phyloP scores from a whole-genome alignment of 2,329 filamentous ascomycete species.

The Epichloe amarillans region DNA sequence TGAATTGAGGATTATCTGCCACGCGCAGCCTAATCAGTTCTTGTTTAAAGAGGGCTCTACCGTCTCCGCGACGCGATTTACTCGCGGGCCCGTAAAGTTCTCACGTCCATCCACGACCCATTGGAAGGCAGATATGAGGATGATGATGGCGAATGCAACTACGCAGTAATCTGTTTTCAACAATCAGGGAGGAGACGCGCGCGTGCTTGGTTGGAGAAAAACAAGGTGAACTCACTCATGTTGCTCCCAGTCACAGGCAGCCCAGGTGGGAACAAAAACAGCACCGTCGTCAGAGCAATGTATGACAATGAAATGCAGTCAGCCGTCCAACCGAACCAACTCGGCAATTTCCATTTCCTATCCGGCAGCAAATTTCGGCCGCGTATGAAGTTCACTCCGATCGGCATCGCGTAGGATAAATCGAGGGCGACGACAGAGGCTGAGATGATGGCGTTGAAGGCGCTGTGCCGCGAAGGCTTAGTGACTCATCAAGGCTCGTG shows the following conservation, averaged over 20 bases:
- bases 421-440: conserved; percentile 60
- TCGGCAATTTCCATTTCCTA: conserved; percentile 20
- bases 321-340: conserved; percentile 22
- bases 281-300: conserved; percentile 51
- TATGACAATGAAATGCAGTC: conserved; percentile 42
- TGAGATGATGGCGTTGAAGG: conserved; percentile 59
- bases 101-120: conserved; percentile 34
- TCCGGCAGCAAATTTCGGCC: conserved; percentile 51
- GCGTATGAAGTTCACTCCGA: conserved; percentile 53
- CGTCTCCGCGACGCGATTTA: conserved; percentile 8
- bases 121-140: conserved; percentile 26
- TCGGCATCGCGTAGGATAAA: conserved; percentile 61
- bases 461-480: conserved; percentile 19
- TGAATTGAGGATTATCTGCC: neutral
- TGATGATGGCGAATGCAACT: conserved; percentile 31
- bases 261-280: conserved; percentile 59
- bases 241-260: conserved; percentile 49
- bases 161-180: conserved; percentile 26
- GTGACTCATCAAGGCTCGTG: too few relatives aligned
- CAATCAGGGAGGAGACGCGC: neutral
- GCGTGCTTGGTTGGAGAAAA: too few relatives aligned
- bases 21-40: neutral
- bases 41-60: neutral
- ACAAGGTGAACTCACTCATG: conserved; percentile 36
- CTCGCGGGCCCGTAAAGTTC: conserved; percentile 24